Conservation (phyloP, 129 eudicot genomes). For the Ambrosia trifida region DNA sequence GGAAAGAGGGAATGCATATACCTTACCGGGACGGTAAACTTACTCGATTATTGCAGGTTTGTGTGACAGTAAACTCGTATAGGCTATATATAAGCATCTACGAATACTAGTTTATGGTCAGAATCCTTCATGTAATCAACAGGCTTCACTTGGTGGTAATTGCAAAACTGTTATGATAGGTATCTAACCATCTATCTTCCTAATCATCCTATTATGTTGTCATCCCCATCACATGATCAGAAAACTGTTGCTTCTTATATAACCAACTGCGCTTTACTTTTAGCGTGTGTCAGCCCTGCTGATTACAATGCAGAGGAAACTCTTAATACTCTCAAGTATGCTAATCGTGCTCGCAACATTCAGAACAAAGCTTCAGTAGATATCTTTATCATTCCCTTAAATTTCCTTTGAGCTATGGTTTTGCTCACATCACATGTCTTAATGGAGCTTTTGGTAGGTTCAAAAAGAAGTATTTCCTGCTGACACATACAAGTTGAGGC, state of each 20-base stretch:
- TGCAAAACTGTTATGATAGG: conserved; percentile 99
- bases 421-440: conserved; percentile 1
- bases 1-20: conserved; percentile 90
- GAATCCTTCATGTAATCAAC: conserved; percentile 31
- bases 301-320: conserved; percentile 97
- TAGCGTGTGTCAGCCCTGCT: conserved; percentile 99
- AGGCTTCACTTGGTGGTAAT: conserved; percentile 99
- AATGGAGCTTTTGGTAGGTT: conserved; percentile 43
- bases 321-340: conserved; percentile 93
- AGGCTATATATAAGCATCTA: neutral
- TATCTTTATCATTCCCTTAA: neutral
- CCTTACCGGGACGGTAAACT: conserved; percentile 98
- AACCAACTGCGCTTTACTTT: conserved; percentile 23
- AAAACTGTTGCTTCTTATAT: conserved; percentile 5
- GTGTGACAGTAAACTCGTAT: neutral
- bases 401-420: neutral
- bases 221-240: neutral
- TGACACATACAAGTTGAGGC: conserved; percentile 94
- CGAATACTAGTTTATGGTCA: neutral
- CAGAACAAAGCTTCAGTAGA: conserved; percentile 90
- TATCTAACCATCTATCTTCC: conserved; percentile 47
- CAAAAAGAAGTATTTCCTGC: conserved; percentile 87
- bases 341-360: conserved; percentile 96
- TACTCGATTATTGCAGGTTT: conserved; percentile 92
- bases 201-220: neutral